Evolutionary conservation across 1,284 basidiomycete species (phyloP).

Genomic region (Cryptococcus maquisensis): DNA sequence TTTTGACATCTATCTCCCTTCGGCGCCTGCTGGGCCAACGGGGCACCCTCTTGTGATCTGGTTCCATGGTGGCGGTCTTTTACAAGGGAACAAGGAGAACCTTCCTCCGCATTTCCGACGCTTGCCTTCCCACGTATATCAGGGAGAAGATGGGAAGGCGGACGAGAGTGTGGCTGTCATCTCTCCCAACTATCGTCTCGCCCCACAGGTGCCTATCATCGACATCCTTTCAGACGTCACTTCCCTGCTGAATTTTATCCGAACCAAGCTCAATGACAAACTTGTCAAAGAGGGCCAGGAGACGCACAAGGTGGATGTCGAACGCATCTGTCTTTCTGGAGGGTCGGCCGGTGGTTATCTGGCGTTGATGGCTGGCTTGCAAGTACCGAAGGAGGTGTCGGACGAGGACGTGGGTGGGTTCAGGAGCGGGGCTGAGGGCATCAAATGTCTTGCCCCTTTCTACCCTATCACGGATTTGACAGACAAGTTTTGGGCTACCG

Average conservation of each 20-base stretch:
- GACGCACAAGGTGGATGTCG: constrained; percentile 30
- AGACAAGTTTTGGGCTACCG: constrained; percentile 44
- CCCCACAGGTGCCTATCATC: constrained; percentile 44
- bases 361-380: constrained; percentile 40
- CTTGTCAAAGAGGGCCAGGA: constrained; percentile 26
- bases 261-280: constrained; percentile 31
- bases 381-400: constrained; percentile 17
- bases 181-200: constrained; percentile 43
- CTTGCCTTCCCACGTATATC: constrained; percentile 24
- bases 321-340: constrained; percentile 39
- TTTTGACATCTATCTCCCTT: constrained; percentile 43
- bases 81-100: constrained; percentile 49
- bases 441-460: constrained; percentile 42
- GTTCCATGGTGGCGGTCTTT: constrained; percentile 46
- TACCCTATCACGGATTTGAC: constrained; percentile 46
- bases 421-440: constrained; percentile 22
- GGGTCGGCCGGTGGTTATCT: constrained; percentile 45
- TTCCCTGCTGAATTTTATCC: constrained; percentile 28
- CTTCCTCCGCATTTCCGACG: constrained; percentile 44
- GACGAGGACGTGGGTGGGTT: constrained; percentile 41
- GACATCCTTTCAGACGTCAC: constrained; percentile 41
- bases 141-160: not conserved
- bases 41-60: constrained; percentile 41
- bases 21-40: constrained; percentile 5
- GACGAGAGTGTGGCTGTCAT: constrained; percentile 33